phyloP scores from a whole-genome alignment of 805 yeast species.

The Metschnikowia hibisci region DNA sequence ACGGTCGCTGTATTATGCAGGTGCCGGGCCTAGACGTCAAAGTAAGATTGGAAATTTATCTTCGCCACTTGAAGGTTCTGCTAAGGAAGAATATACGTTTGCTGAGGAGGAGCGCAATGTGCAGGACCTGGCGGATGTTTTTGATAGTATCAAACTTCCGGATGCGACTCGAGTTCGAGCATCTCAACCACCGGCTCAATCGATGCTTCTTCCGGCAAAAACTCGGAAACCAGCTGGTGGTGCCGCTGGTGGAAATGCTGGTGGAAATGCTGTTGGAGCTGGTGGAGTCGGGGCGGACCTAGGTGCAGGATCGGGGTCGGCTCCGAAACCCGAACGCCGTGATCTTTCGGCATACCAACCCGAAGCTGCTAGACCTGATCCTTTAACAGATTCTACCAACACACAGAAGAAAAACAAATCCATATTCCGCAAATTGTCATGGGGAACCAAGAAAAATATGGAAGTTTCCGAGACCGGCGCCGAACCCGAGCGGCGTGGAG shows the following conservation, averaged over 20 bases:
- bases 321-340: neutral
- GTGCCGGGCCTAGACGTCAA: conserved; percentile 23
- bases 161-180: conserved; percentile 9
- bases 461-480: conserved; percentile 31
- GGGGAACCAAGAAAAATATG: conserved; percentile 43
- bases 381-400: conserved; percentile 30
- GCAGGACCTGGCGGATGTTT: conserved; percentile 21
- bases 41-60: too few relatives aligned
- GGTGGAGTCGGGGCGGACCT: too few relatives aligned
- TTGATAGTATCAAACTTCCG: conserved; percentile 49
- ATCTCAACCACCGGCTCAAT: conserved; percentile 30
- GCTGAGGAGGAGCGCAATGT: conserved; percentile 13
- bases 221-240: neutral
- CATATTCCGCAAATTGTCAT: conserved; percentile 48
- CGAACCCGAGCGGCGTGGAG: conserved; percentile 12
- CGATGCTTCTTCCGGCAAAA: conserved; percentile 33
- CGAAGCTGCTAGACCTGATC: conserved; percentile 19
- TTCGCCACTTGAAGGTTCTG: neutral
- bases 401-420: conserved; percentile 31
- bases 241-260: too few relatives aligned
- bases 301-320: neutral
- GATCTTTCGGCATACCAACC: neutral
- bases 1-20: conserved; percentile 38
- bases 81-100: conserved; percentile 16
- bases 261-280: too few relatives aligned